Evolutionary conservation across 805 yeast genomes (phyloP).

Genomic region (Barnettozyma wickerhamii): DNA sequence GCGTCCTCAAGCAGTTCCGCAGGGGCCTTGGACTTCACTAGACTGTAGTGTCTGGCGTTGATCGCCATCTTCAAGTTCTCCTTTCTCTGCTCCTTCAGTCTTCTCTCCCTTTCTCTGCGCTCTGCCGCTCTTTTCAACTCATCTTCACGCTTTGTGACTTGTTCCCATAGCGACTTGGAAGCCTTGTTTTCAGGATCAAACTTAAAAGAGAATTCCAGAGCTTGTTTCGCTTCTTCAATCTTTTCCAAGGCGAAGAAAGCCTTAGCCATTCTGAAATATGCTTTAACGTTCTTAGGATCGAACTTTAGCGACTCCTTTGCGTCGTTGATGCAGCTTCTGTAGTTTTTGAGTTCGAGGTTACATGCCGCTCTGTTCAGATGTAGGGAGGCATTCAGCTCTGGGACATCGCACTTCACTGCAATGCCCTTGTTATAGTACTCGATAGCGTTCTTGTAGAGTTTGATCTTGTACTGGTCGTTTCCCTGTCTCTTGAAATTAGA

Average conservation of each 20-base stretch:
- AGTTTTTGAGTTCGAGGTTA: constrained; percentile 79
- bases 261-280: constrained; percentile 77
- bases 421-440: constrained; percentile 78
- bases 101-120: constrained; percentile 27
- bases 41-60: constrained; percentile 50
- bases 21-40: constrained; percentile 47
- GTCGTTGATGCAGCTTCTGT: constrained; percentile 81
- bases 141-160: constrained; percentile 37
- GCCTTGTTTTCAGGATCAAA: constrained; percentile 59
- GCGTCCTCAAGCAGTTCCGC: constrained; percentile 53
- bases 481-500: constrained; percentile 89
- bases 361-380: constrained; percentile 87
- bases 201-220: constrained; percentile 59
- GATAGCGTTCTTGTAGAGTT: constrained; percentile 71
- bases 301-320: constrained; percentile 64
- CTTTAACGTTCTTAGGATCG: constrained; percentile 74
- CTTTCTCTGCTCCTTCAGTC: constrained; percentile 38
- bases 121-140: constrained; percentile 27
- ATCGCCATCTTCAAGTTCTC: constrained; percentile 55
- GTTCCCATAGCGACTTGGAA: constrained; percentile 40
- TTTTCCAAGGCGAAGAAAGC: constrained; percentile 69
- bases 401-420: constrained; percentile 59
- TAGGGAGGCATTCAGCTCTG: constrained; percentile 54
- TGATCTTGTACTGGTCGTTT: constrained; percentile 74
- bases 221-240: constrained; percentile 66